Conservation (phyloP, 164 flowering plant species). For the Echeveria elegans region DNA sequence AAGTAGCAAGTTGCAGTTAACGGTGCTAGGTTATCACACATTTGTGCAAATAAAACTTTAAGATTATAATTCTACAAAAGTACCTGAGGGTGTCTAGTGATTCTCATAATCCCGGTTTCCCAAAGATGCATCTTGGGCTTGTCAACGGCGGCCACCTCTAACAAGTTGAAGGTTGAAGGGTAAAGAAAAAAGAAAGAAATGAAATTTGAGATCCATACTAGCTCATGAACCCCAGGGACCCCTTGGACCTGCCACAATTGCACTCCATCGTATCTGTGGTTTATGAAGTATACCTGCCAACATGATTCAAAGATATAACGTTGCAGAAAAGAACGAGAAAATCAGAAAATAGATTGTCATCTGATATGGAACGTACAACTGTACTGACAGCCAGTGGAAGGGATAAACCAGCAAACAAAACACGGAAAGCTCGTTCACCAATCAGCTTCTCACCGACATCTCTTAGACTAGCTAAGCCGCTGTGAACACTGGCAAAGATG, state of each 20-base stretch:
- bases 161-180: conserved; percentile 18
- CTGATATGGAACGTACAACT: background rate
- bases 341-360: background rate
- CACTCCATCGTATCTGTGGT: conserved; percentile 13
- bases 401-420: background rate
- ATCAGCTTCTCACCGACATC: conserved; percentile 76
- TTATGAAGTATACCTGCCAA: conserved; percentile 87
- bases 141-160: conserved; percentile 97
- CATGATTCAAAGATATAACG: background rate
- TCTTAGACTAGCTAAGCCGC: conserved; percentile 43
- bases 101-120: conserved; percentile 99
- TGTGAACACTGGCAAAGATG: conserved; percentile 78
- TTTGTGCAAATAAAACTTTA: too few relatives aligned
- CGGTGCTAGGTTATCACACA: background rate
- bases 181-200: conserved; percentile 76
- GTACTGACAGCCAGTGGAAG: background rate
- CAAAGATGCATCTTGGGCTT: conserved; percentile 97
- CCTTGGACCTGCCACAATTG: background rate
- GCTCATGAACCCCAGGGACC: background rate
- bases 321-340: background rate
- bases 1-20: too few relatives aligned
- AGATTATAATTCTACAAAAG: background rate
- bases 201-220: conserved; percentile 29
- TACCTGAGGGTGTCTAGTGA: conserved; percentile 97
- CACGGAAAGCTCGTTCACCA: conserved; percentile 33